phyloP scores from a whole-genome alignment of 768 basidiomycete species.

The Lactarius evosmus region DNA sequence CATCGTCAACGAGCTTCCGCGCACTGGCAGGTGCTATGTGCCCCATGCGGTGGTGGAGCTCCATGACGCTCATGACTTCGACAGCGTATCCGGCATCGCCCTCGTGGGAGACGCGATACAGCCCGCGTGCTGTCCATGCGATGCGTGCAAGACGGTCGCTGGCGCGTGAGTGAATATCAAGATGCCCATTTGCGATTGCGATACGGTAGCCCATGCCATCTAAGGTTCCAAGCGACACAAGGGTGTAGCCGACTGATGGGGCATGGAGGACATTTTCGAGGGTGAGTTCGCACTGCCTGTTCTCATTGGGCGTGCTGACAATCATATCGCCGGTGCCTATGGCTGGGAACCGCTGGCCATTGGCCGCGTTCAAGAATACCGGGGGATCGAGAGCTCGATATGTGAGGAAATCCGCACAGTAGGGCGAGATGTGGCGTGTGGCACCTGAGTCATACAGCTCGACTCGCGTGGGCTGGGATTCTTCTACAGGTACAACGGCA shows the following conservation, averaged over 20 bases:
- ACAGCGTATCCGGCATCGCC: not conserved
- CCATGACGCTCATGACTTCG: conserved; percentile 12
- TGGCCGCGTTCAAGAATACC: not conserved
- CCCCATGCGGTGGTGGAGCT: conserved; percentile 36
- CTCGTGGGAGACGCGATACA: not conserved
- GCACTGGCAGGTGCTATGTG: conserved; percentile 36
- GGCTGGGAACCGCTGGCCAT: not conserved
- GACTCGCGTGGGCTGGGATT: too few species aligned
- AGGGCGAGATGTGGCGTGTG: not conserved
- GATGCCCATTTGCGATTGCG: not conserved
- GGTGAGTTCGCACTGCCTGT: not conserved
- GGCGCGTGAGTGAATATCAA: not conserved
- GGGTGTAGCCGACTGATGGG: too few species aligned
- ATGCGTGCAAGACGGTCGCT: not conserved
- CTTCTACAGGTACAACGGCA: too few species aligned
- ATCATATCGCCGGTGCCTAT: not conserved
- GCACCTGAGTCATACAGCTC: too few species aligned
- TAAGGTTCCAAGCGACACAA: too few species aligned
- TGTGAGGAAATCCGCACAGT: not conserved
- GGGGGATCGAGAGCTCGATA: too few species aligned
- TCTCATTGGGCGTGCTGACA: not conserved
- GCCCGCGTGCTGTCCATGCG: not conserved
- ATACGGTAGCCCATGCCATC: not conserved
- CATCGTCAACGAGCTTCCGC: conserved; percentile 25
- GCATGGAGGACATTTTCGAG: too few species aligned